These are phyloP conservation scores for Tubosaeta sp. DNA, from an alignment of 768 basidiomycete species.

Conservation along the genomic window DNA sequence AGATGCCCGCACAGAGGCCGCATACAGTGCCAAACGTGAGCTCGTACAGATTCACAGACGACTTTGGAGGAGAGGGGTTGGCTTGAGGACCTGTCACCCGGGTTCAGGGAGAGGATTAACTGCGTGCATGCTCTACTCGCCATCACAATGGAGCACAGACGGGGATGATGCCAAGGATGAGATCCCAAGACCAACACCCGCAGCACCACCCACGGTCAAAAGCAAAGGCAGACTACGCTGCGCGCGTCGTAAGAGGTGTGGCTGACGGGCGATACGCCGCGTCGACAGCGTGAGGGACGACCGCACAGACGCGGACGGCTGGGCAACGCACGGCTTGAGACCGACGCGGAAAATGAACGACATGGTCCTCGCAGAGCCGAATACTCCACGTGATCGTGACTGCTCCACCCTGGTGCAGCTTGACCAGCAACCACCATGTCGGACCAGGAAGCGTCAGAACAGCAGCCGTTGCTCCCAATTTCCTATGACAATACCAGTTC, in stretches of 20 bases:
- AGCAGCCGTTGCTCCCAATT: conserved; percentile 42
- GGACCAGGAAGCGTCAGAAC: conserved; percentile 40
- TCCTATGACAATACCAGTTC: conserved; percentile 15
- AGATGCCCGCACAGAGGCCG: conserved; percentile 88
- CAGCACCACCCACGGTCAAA: conserved; percentile 32
- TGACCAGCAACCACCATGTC: conserved; percentile 29
- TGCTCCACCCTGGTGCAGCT: conserved; percentile 8
- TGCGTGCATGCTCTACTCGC: conserved; percentile 29
- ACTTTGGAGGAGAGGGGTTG: conserved; percentile 44
- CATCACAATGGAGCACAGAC: conserved; percentile 47
- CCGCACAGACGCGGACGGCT: conserved; percentile 2
- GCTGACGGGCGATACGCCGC: neutral
- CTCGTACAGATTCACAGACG: conserved; percentile 76
- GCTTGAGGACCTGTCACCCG: conserved; percentile 6
- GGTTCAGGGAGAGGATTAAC: neutral
- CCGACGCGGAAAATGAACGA: conserved; percentile 17
- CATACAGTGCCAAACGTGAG: conserved; percentile 85
- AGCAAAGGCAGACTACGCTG: conserved; percentile 12
- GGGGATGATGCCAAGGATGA: conserved; percentile 30
- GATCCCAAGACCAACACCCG: conserved; percentile 44
- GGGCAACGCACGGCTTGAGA: conserved; percentile 9
- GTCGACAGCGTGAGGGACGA: conserved; percentile 2
- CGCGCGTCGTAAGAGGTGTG: neutral
- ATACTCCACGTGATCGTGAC: conserved; percentile 22
- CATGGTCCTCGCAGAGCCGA: too few relatives aligned